phyloP scores from a whole-genome alignment of 352 stramenopile genomes.

The Phytophthora pisi region DNA sequence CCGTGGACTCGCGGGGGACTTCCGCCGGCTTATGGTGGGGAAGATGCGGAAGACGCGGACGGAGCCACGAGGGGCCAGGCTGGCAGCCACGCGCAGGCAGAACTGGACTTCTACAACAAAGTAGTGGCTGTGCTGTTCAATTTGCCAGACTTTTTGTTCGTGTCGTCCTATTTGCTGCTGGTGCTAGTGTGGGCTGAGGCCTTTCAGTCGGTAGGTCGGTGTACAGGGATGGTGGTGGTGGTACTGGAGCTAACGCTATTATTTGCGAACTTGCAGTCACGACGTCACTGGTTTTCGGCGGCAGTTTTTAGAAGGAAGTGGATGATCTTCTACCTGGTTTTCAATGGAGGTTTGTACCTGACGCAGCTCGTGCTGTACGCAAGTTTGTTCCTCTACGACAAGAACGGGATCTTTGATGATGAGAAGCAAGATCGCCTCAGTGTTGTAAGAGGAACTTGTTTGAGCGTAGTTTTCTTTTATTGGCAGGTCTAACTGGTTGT shows the following conservation, averaged over 20 bases:
- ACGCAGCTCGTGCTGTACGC: constrained; percentile 90
- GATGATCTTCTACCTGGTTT: constrained; percentile 94
- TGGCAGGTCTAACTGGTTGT: neutral
- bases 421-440: constrained; percentile 74
- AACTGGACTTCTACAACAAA: constrained; percentile 92
- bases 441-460: constrained; percentile 43
- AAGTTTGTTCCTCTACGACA: constrained; percentile 86
- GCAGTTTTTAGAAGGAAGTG: constrained; percentile 83
- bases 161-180: constrained; percentile 91
- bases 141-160: constrained; percentile 91
- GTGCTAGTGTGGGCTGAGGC: constrained; percentile 91
- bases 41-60: constrained; percentile 24
- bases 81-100: constrained; percentile 45
- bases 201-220: constrained; percentile 78
- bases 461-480: neutral
- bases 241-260: constrained; percentile 7
- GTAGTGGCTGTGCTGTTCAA: constrained; percentile 92
- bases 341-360: constrained; percentile 90
- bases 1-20: constrained; percentile 22
- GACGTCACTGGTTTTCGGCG: constrained; percentile 91
- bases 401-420: constrained; percentile 82
- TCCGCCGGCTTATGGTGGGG: constrained; percentile 12
- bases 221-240: neutral
- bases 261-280: constrained; percentile 49
- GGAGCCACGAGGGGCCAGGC: constrained; percentile 15